phyloP scores from a whole-genome alignment of 306 rosid genomes.

The Acacia confusa region DNA sequence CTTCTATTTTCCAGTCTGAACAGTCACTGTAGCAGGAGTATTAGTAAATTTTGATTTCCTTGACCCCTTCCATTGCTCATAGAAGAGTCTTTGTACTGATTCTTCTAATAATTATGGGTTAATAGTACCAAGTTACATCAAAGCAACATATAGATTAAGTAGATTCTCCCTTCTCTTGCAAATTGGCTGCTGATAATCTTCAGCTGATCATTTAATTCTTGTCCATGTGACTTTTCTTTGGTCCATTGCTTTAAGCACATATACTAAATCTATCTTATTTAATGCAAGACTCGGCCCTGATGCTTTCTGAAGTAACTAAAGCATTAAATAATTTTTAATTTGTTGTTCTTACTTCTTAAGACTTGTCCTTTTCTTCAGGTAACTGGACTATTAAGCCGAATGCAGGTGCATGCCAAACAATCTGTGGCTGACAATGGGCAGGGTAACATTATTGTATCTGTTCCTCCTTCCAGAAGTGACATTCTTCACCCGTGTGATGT shows the following conservation, averaged over 20 bases:
- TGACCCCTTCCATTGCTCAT: not conserved
- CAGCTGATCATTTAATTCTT: not conserved
- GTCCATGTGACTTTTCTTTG: not conserved
- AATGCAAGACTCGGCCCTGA: constrained; percentile 9
- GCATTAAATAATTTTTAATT: constrained; percentile 11
- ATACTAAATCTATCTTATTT: not conserved
- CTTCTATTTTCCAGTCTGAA: not conserved
- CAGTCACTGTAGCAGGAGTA: not conserved
- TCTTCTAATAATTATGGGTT: not conserved
- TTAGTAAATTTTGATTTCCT: not conserved
- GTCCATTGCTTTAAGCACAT: constrained; percentile 12
- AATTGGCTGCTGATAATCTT: constrained; percentile 17
- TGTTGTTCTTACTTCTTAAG: constrained; percentile 4
- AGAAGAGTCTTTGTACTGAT: not conserved
- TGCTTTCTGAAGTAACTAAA: constrained; percentile 16
- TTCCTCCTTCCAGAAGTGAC: constrained; percentile 95
- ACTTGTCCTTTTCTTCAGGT: constrained; percentile 51
- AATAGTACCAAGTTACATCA: not conserved
- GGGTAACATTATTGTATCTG: constrained; percentile 51
- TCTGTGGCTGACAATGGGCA: constrained; percentile 44
- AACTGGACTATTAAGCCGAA: constrained; percentile 66
- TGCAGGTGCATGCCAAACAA: constrained; percentile 70
- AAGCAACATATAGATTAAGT: not conserved
- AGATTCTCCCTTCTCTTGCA: not conserved
- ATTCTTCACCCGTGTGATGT: constrained; percentile 95